Evolutionary conservation across 2,329 filamentous ascomycete species (phyloP), one percentile per base, ranked within the genome.

Genomic region (Beauveria bassiana): DNA sequence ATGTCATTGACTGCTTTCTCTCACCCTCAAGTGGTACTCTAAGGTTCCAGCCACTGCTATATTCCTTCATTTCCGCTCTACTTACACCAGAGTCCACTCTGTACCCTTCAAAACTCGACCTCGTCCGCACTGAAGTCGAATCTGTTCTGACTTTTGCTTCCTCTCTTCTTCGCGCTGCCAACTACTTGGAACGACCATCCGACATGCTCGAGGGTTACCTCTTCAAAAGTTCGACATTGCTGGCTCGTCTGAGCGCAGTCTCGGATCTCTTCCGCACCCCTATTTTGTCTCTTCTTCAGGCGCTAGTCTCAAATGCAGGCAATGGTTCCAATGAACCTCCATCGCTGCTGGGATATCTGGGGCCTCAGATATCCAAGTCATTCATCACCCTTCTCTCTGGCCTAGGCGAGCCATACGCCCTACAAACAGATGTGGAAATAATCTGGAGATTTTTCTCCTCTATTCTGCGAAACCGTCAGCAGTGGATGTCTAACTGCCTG

Each of bases 401-500:
- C 63, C 80, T 97, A 28, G 91, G 93, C 66, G 86, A 85, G 66
- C 91, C 93, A 3, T 83, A 95, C 62, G 79, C 83, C 58, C 80
- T 91, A 66, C 75, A 82, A 2, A 73, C 79, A 6, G 84, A 91
- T 59, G 85, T 89, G 46, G 82, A 85, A 47, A 79, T 81, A 8
- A 88, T 91, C 22, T 99, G 93, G 95, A 85, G 84, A 61, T 87
- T 99, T 69, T 86, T 98, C 59, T 90, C 93, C 2, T 87, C 88
- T 3, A 88, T 98, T 52, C 84, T 99, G 63, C 89, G 89, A 66
- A 93, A 91, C 71, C 87, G 91, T 65, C 95, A 99, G 71, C 93
- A 96, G 70, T 98, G 93, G 90, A 90, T 99, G 78, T 91, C 93
- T 0, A 91, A 96, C 64, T 96, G 93, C 70, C 81, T 99, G 9